Percentiles rank a stretch among this genome's conserved stretches.
Evolutionary conservation across 2,329 filamentous ascomycete genomes (phyloP).

Genomic region (Botrytis byssoidea): DNA sequence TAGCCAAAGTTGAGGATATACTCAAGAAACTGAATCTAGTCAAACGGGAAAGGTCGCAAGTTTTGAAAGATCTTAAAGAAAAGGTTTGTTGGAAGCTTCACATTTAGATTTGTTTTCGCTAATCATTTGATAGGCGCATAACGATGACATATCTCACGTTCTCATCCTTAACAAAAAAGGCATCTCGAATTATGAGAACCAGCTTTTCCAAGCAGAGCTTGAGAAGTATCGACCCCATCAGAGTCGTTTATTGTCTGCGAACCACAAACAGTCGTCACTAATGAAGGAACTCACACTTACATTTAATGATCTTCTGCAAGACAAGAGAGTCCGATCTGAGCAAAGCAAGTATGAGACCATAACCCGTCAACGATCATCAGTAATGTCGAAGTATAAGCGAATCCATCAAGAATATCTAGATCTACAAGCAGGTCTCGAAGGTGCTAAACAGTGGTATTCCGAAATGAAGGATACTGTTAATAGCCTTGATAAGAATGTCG

Average conservation of each 20-base stretch:
- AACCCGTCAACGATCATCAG: constrained; percentile 75
- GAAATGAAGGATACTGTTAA: constrained; percentile 96
- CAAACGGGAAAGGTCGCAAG: constrained; percentile 86
- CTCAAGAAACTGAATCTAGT: constrained; percentile 88
- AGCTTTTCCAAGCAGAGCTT: constrained; percentile 93
- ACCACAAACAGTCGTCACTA: constrained; percentile 88
- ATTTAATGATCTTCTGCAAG: constrained; percentile 85
- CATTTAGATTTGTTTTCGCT: constrained; percentile 14
- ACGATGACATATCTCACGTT: constrained; percentile 96
- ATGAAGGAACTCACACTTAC: constrained; percentile 91
- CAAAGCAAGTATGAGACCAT: constrained; percentile 93
- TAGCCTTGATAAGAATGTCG: constrained; percentile 91
- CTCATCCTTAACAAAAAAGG: constrained; percentile 97
- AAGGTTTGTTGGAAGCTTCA: constrained; percentile 64
- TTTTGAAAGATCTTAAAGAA: constrained; percentile 94
- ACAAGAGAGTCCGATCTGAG: constrained; percentile 89
- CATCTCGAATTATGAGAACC: constrained; percentile 85
- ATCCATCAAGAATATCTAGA: constrained; percentile 92
- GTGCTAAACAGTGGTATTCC: constrained; percentile 88
- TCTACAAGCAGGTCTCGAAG: constrained; percentile 77
- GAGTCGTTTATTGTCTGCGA: constrained; percentile 84
- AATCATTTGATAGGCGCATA: constrained; percentile 66
- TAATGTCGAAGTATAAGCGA: constrained; percentile 84
- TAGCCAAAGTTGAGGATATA: constrained; percentile 82
- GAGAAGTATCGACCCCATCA: constrained; percentile 96